These are phyloP conservation scores for Aspergillus saccharolyticus DNA, from an alignment of 495 filamentous ascomycete genomes.

Conservation along the genomic window DNA sequence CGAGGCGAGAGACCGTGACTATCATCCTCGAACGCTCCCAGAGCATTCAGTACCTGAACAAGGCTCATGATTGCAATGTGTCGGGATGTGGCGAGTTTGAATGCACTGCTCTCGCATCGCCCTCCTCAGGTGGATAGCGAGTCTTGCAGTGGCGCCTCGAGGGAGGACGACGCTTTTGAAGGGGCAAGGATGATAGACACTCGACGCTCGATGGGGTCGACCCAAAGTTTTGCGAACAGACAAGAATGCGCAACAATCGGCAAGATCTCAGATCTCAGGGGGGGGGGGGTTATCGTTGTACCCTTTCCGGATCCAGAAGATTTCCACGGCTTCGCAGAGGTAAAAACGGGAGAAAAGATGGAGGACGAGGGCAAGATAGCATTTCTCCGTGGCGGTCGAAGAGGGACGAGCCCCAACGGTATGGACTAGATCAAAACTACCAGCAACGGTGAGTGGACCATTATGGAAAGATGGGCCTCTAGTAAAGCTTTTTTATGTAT, in stretches of 20 bases:
- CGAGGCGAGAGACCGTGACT: slow-evolving; percentile 22
- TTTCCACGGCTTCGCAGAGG: neutral
- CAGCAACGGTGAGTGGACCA: slow-evolving; percentile 10
- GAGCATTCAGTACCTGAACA: slow-evolving; percentile 17
- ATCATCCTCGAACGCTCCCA: slow-evolving; percentile 15
- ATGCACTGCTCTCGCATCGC: slow-evolving; percentile 11
- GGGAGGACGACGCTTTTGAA: neutral
- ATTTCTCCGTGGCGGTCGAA: neutral
- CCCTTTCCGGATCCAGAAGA: neutral
- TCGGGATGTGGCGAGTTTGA: neutral
- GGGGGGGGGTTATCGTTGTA: neutral
- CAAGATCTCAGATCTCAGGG: neutral
- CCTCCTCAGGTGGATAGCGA: neutral
- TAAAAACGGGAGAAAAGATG: neutral
- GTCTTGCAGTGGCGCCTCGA: neutral
- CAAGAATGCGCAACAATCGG: neutral
- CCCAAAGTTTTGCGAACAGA: neutral
- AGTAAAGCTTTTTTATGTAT: slow-evolving; percentile 12
- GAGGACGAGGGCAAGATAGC: slow-evolving; percentile 1
- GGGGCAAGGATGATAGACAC: neutral
- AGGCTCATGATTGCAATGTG: slow-evolving; percentile 23
- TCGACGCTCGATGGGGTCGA: neutral
- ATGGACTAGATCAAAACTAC: slow-evolving; percentile 9
- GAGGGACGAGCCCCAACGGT: slow-evolving; percentile 8
- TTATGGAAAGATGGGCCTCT: slow-evolving; percentile 8